These are phyloP conservation scores for Fusarium chlamydosporum DNA, from an alignment of 2,329 filamentous ascomycete species.

Conservation along the genomic window DNA sequence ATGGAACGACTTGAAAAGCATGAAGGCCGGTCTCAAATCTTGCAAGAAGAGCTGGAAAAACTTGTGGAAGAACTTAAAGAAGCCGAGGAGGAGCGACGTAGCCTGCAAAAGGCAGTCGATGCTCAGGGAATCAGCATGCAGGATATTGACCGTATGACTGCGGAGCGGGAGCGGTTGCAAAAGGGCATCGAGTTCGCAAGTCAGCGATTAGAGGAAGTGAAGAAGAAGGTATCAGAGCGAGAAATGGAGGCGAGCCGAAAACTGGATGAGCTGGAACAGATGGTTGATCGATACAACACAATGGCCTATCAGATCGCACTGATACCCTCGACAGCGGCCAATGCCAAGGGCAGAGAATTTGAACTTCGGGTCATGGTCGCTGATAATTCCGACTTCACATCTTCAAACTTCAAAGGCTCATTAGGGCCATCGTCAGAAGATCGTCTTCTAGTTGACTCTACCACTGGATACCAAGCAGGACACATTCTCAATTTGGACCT, in stretches of 20 bases:
- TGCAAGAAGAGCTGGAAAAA: conserved; percentile 90
- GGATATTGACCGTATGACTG: conserved; percentile 99
- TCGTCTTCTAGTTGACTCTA: conserved; percentile 83
- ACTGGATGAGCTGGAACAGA: conserved; percentile 91
- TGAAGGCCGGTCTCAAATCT: conserved; percentile 80
- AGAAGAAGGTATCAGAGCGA: conserved; percentile 85
- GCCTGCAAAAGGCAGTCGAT: conserved; percentile 88
- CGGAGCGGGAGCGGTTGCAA: conserved; percentile 93
- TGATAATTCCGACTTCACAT: conserved; percentile 81
- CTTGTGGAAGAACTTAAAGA: conserved; percentile 80
- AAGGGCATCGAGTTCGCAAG: conserved; percentile 85
- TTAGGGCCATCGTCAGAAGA: conserved; percentile 68
- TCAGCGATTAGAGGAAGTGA: conserved; percentile 84
- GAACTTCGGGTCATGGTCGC: conserved; percentile 88
- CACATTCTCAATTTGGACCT: conserved; percentile 92
- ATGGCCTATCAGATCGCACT: conserved; percentile 93
- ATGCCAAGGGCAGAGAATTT: conserved; percentile 87
- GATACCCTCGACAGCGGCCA: conserved; percentile 85
- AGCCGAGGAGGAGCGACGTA: conserved; percentile 84
- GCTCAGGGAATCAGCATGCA: conserved; percentile 95
- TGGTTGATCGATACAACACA: conserved; percentile 93
- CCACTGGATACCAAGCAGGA: conserved; percentile 89
- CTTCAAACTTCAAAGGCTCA: conserved; percentile 68
- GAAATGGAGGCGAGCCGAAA: conserved; percentile 88
- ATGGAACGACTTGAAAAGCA: conserved; percentile 91